phyloP scores from a whole-genome alignment of 352 stramenopile species.

The Globisporangium abappressorium region DNA sequence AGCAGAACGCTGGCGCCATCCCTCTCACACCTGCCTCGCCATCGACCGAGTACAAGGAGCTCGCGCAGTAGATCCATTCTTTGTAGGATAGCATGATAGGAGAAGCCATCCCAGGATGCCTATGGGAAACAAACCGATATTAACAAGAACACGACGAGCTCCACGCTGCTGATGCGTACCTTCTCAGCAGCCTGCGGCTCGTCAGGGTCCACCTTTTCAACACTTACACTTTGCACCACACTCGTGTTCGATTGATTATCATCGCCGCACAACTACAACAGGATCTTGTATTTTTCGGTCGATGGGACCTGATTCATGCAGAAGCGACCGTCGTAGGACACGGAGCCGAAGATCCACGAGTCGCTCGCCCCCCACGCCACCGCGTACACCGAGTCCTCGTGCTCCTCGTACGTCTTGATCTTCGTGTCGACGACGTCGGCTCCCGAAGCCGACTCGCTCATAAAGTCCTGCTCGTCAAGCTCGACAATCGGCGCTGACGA shows the following conservation, averaged over 20 bases:
- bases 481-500: slow-evolving; percentile 95
- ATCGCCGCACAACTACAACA: slow-evolving; percentile 66
- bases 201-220: neutral
- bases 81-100: neutral
- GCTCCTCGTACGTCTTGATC: slow-evolving; percentile 91
- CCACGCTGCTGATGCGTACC: slow-evolving; percentile 5
- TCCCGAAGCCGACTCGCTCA: slow-evolving; percentile 52
- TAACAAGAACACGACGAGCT: neutral
- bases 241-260: neutral
- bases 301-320: slow-evolving; percentile 96
- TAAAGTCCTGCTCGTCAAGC: slow-evolving; percentile 81
- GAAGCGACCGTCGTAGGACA: slow-evolving; percentile 95
- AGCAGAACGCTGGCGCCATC: neutral
- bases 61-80: slow-evolving; percentile 20
- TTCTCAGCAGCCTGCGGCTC: slow-evolving; percentile 12
- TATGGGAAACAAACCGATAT: neutral
- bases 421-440: slow-evolving; percentile 65
- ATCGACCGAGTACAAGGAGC: slow-evolving; percentile 29
- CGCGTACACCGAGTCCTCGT: slow-evolving; percentile 93
- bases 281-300: slow-evolving; percentile 99
- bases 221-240: neutral
- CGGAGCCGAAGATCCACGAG: slow-evolving; percentile 95
- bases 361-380: slow-evolving; percentile 92
- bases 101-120: neutral
- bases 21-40: slow-evolving; percentile 27